A percentile compares a stretch with the other conserved stretches of the same genome.
Conservation (phyloP, 2,329 filamentous ascomycete species). For the Fonsecaea pedrosoi region DNA sequence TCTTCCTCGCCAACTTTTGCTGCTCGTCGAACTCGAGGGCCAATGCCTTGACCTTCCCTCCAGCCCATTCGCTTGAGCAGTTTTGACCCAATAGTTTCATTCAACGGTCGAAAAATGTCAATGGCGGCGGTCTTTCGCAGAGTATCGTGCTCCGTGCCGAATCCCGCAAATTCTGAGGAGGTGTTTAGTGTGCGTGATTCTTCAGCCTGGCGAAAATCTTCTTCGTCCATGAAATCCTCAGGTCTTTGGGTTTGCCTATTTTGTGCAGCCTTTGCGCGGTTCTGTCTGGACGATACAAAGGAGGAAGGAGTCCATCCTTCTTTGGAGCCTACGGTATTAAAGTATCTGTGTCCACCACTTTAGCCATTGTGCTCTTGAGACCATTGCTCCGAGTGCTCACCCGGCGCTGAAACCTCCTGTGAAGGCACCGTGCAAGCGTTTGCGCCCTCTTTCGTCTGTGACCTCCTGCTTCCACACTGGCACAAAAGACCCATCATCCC, state of each 20-base stretch:
- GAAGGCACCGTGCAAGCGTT: slow-evolving; percentile 93
- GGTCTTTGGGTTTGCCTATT: slow-evolving; percentile 63
- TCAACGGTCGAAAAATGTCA: slow-evolving; percentile 73
- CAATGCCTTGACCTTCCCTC: slow-evolving; percentile 91
- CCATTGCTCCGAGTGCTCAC: slow-evolving; percentile 60
- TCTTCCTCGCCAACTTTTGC: slow-evolving; percentile 65
- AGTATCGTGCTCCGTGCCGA: slow-evolving; percentile 70
- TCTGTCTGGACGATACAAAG: slow-evolving; percentile 86
- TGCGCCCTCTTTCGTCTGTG: slow-evolving; percentile 86
- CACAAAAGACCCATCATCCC: slow-evolving; percentile 90
- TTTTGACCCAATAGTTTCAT: slow-evolving; percentile 86
- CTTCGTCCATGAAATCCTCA: slow-evolving; percentile 98
- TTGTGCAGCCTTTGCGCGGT: slow-evolving; percentile 74
- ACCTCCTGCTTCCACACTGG: slow-evolving; percentile 99
- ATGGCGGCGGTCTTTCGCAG: slow-evolving; percentile 64
- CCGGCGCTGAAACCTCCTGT: slow-evolving; percentile 96
- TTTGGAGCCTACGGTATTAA: slow-evolving; percentile 97
- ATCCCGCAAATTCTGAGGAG: slow-evolving; percentile 72
- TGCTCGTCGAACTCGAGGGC: slow-evolving; percentile 78
- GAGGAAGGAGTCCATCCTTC: slow-evolving; percentile 95
- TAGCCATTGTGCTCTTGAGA: slow-evolving; percentile 45
- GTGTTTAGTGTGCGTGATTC: slow-evolving; percentile 79
- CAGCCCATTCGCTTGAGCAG: slow-evolving; percentile 92
- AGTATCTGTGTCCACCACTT: slow-evolving; percentile 70
- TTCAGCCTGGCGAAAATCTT: slow-evolving; percentile 85